Evolutionary conservation across 768 basidiomycete species (phyloP), one percentile per base, ranked within the genome.

Genomic region (Boletus vinaceobasis): DNA sequence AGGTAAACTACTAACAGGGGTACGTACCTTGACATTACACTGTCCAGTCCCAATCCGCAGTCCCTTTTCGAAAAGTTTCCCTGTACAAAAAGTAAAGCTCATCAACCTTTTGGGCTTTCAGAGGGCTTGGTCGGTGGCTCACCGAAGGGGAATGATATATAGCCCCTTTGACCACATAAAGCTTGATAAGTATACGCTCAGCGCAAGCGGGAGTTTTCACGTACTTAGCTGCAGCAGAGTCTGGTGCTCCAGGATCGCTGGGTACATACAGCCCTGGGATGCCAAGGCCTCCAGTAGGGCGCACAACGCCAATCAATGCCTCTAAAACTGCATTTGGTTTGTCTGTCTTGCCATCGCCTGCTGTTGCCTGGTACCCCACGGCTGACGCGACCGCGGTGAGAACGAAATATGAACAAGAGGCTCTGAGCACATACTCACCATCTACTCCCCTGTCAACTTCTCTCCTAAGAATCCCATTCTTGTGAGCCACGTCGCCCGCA

Each of bases 211-310:
- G 7, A 2, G 23, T 27, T 27, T 15, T 15, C 3, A 50, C 54
- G 26, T 21, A 55, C 54, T 79, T 79, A 1, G 78, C 77, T 14
- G 78, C 69, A 48, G 78, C 77, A 17, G 75, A 73, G 60, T 81
- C 79, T 10, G 79, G 78, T 17, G 81, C 82, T 17, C 81, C 81
- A 1, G 82, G 81, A 59, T 83, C 81, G 51, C 73, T 77, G 17
- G 81, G 80, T 6, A 84, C 81, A 55, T 81, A 82, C 6, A 83
- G 64, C 1, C 82, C 80, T 0, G 82, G 81, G 56, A 83, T 78
- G 3, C 82, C 82, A n/a, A 83, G 38, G 19, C 38, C 38, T 21
- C 38, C 38, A 1, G 38, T 39, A 21, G 38, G 38, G 11, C 38
- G 38, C 10, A 39, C 38, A 39, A 39, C 38, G 19, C 38, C 38